Conservation (phyloP, 768 basidiomycete species). For the Russula brevipes region DNA sequence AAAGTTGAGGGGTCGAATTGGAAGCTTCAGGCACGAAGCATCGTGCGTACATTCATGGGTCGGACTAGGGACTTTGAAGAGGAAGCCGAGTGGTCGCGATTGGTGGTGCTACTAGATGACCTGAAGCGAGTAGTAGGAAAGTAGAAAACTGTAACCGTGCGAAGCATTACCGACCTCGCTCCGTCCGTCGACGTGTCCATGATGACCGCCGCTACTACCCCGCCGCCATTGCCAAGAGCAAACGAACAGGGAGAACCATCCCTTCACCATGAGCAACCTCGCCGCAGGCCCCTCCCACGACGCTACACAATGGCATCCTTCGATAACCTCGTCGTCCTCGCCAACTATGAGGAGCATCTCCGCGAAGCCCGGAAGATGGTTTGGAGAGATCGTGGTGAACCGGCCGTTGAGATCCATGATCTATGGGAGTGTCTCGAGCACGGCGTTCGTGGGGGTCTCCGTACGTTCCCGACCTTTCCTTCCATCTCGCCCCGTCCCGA, state of each 20-base stretch:
- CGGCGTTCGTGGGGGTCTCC: slow-evolving; percentile 61
- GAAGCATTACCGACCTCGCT: neutral
- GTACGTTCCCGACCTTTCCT: slow-evolving; percentile 42
- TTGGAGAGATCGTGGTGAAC: slow-evolving; percentile 76
- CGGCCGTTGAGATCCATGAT: slow-evolving; percentile 59
- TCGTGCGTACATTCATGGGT: slow-evolving; percentile 86
- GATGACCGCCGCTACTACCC: neutral
- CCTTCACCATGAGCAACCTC: slow-evolving; percentile 26
- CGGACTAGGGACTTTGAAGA: slow-evolving; percentile 83
- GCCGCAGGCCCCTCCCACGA: slow-evolving; percentile 44
- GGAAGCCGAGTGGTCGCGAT: slow-evolving; percentile 73
- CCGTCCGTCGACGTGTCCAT: neutral
- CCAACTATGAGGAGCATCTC: slow-evolving; percentile 75
- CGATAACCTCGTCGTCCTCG: slow-evolving; percentile 78
- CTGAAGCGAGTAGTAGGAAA: slow-evolving; percentile 39
- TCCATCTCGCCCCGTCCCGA: neutral
- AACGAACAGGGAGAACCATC: neutral
- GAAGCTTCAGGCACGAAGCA: slow-evolving; percentile 80
- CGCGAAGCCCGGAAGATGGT: slow-evolving; percentile 72
- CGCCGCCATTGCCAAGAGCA: neutral
- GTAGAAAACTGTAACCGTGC: neutral
- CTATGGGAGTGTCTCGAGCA: slow-evolving; percentile 66
- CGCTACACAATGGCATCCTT: slow-evolving; percentile 68
- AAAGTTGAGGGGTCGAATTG: slow-evolving; percentile 59
- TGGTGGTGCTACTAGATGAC: slow-evolving; percentile 64